These are phyloP conservation scores for Trichoderma semiorbis DNA, from an alignment of 2,329 filamentous ascomycete genomes.

Conservation along the genomic window DNA sequence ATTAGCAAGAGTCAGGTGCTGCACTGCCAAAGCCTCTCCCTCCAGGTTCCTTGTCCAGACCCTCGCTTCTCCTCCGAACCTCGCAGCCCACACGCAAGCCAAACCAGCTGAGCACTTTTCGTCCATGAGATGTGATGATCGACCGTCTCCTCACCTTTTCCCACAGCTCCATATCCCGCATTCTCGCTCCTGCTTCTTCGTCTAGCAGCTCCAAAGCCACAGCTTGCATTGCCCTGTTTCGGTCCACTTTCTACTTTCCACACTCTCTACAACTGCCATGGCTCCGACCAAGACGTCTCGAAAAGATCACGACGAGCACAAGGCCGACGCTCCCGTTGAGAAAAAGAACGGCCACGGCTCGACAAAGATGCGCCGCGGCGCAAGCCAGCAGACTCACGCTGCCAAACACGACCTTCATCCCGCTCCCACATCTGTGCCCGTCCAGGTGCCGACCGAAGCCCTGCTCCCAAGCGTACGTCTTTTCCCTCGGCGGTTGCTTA, in stretches of 20 bases:
- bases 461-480: constrained; percentile 34
- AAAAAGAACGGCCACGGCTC: constrained; percentile 46
- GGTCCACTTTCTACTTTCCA: background rate
- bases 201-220: background rate
- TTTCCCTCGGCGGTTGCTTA: background rate
- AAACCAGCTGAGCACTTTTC: background rate
- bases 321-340: constrained; percentile 41
- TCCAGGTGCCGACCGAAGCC: constrained; percentile 30
- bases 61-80: constrained; percentile 16
- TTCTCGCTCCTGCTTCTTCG: background rate
- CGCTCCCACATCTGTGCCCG: constrained; percentile 34
- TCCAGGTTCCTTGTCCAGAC: background rate
- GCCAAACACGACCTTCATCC: constrained; percentile 42
- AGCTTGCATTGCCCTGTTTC: background rate
- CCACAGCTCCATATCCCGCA: background rate
- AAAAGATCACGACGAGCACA: constrained; percentile 47
- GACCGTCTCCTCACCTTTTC: background rate
- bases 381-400: constrained; percentile 50
- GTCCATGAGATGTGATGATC: constrained; percentile 10
- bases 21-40: constrained; percentile 1
- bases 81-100: constrained; percentile 12
- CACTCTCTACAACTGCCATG: constrained; percentile 32
- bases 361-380: constrained; percentile 54
- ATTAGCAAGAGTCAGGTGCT: constrained; percentile 14
- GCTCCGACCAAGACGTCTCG: constrained; percentile 46